Base-by-base conservation (phyloP, 2,329 filamentous ascomycete genomes). In the Aspergillus puulaauensis region DNA sequence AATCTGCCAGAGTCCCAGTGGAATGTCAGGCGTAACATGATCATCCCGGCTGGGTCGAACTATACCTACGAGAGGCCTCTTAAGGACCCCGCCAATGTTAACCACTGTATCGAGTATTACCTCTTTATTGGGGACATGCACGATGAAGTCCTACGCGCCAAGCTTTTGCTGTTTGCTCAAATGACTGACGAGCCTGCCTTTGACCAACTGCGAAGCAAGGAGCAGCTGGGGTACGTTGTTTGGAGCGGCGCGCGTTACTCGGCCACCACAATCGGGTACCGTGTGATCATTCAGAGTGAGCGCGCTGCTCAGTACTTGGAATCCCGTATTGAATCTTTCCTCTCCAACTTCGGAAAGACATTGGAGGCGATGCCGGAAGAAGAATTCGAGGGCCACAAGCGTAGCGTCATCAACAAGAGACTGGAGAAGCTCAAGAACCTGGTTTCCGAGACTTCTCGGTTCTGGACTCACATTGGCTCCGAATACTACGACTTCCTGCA, bases 221-320 rank as follows among this genome's bases (percentile, higher is more conserved):
- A 99, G 74, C 93, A 99, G 76, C 87, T 99, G 6, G 95, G 95
- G 12, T 99, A 99, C 67, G 90, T 99, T 53, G 93, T 99, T 0
- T 96, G 93, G 75, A 93, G 90, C 49, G 90, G 91, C 27, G 82
- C 86, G 11, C 82, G 88, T 40, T 83, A 84, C 52, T 86, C 89
- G 55, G 79, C 86, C n/a, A 92, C 90, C 0, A 93, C 89, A 0
- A 88, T 91, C 67, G 91, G 90, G 1, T 95, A 95, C 75, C 85
- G 93, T 6, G 89, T 99, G 62, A 84, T 98, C 61, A 91, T 99
- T 31, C 95, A 99, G 78, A 96, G 91, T 70, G 93, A 99, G 76
- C 89, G 89, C 70, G 86, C 88, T 2, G 89, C 90, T 0, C 82
- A 88, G 43, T 98, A 96, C 68, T 80, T 99, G 2, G 93, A 98